phyloP scores from a whole-genome alignment of 2,329 filamentous ascomycete genomes.

The Aspergillus unguis region DNA sequence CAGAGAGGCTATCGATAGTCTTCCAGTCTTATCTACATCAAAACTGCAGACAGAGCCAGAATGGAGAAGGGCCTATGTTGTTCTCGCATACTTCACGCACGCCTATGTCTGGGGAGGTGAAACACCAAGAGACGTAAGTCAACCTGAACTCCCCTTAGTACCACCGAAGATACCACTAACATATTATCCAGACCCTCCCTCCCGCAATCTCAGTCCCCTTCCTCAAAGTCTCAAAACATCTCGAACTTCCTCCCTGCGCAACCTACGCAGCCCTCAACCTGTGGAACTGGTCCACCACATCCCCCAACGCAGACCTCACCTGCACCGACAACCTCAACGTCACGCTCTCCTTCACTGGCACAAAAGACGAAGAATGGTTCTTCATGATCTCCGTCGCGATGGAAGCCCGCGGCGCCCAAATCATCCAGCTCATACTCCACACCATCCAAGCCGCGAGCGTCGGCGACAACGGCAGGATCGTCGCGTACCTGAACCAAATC shows the following conservation, averaged over 20 bases:
- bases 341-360: slow-evolving; percentile 37
- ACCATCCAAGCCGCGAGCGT: slow-evolving; percentile 46
- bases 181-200: slow-evolving; percentile 31
- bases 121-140: slow-evolving; percentile 61
- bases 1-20: slow-evolving; percentile 67
- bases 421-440: slow-evolving; percentile 31
- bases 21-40: slow-evolving; percentile 75
- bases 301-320: slow-evolving; percentile 29
- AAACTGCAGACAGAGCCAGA: slow-evolving; percentile 74
- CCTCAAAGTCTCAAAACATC: slow-evolving; percentile 33
- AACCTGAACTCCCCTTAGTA: too few relatives aligned
- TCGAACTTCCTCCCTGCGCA: slow-evolving; percentile 41
- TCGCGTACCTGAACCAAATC: slow-evolving; percentile 40
- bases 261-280: slow-evolving; percentile 43
- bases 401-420: slow-evolving; percentile 47
- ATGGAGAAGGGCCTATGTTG: slow-evolving; percentile 78
- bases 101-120: slow-evolving; percentile 82
- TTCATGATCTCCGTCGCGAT: slow-evolving; percentile 53
- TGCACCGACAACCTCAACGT: slow-evolving; percentile 36
- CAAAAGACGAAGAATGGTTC: slow-evolving; percentile 47
- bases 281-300: slow-evolving; percentile 36
- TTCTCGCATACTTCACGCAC: slow-evolving; percentile 73
- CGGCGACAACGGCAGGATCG: slow-evolving; percentile 37
- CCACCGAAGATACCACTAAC: not conserved
- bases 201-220: slow-evolving; percentile 37